Evolutionary conservation across 352 stramenopile genomes (phyloP).

Genomic region (Phytophthora fragariaefolia): DNA sequence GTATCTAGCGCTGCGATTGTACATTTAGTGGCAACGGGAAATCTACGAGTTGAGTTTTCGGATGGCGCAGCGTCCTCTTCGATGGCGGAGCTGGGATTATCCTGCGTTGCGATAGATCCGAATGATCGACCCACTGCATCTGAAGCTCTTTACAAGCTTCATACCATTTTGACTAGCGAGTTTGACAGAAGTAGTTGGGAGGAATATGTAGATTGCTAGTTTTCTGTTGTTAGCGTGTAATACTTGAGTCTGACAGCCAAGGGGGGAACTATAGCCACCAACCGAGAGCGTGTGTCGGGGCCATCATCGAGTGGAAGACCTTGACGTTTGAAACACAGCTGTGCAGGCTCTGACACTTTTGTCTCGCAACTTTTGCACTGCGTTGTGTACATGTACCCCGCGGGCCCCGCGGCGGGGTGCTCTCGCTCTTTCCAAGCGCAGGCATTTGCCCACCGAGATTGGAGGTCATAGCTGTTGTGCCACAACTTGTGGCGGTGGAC

Average conservation of each 20-base stretch:
- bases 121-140: slow-evolving; percentile 38
- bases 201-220: slow-evolving; percentile 5
- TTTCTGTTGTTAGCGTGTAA: slow-evolving; percentile 18
- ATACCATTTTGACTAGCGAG: slow-evolving; percentile 36
- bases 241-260: not conserved
- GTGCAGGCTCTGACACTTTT: no score
- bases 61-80: not conserved
- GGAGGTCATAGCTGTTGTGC: no score
- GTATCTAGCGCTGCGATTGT: slow-evolving; percentile 45
- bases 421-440: slow-evolving; percentile 15
- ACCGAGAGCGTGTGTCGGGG: no score
- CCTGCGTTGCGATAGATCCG: slow-evolving; percentile 44
- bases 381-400: not conserved
- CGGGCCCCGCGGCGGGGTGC: no score
- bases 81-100: slow-evolving; percentile 26
- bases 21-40: slow-evolving; percentile 50
- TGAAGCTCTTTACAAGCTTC: slow-evolving; percentile 46
- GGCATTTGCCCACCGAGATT: not conserved
- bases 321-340: not conserved
- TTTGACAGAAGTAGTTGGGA: slow-evolving; percentile 20
- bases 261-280: no score
- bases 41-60: slow-evolving; percentile 45
- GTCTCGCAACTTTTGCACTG: not conserved
- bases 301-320: not conserved
- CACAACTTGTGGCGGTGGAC: no score